Evolutionary conservation across 352 stramenopile species (phyloP), one percentile per base, ranked within the genome.

Genomic region (Blastocystis hominis): DNA sequence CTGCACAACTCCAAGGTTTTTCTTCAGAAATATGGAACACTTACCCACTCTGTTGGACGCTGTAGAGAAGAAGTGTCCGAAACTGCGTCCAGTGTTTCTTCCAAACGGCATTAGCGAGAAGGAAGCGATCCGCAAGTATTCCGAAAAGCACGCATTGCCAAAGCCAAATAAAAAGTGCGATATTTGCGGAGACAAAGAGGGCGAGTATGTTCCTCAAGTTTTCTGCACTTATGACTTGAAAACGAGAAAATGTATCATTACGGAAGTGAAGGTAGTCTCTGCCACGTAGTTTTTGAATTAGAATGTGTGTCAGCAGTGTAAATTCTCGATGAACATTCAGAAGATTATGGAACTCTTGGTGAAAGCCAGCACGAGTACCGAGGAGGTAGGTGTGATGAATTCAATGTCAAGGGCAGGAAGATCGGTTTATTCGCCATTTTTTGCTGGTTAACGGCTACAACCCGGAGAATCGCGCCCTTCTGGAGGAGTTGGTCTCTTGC

Each of bases 271-370:
- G 56, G 72, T 84, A 2, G n/a, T 66, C 20, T n/a, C 34, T 9
- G 6, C 30, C 1, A 38, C 30, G 53, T 4, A 40, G 24, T n/a
- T 66, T 0, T 68, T 24, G 46, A 15, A 34, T 30, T 84, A 84
- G 72, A 66, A 66, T 64, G 54, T 84, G 1, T 84, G 72, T 64
- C 36, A 34, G 40, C 36, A 68, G 30, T 84, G 72, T 34, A 84
- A 84, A 36, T 66, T 34, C 46, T 56, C 72, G n/a, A 47, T 84
- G 46, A 66, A 64, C 68, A 17, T 68, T 7, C 3, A 20, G 6
- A 84, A 66, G 47, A 46, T 84, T 50, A 84, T 84, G 72, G 72
- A 84, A 40, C 36, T 84, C 24, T 4, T 84, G 3, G 72, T 84
- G 30, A 69, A 63, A 13, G 53, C 30, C 10, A 40, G 68, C 9